Base-by-base conservation (phyloP, 441 rosid genomes). In the Jatropha podagrica region DNA sequence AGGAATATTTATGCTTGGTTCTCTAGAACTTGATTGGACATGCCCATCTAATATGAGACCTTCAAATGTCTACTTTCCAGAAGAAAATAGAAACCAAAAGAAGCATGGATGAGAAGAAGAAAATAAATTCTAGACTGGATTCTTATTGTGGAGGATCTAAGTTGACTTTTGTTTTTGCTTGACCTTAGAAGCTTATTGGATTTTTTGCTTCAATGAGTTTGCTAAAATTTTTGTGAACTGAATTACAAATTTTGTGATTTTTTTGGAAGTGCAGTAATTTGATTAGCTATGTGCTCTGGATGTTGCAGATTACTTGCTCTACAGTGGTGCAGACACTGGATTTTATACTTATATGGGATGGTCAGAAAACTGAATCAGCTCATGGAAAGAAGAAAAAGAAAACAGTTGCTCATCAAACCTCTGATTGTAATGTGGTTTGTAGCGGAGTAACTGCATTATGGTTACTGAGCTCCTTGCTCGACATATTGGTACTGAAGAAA, bases 401-500 rank as follows among this genome's bases (percentile, higher is more conserved):
- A 82, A 69, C 84, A 46, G 68, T 64, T 71, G 76, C 79, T 41
- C 73, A 74, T 75, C 71, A 70, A 77, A 80, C 65, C 64, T 37
- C 74, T 65, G 78, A 76, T 71, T 74, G 63, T 56, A 81, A 76
- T 64, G 68, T 77, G 69, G 71, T 81, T 82, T 71, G 70, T 73
- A 82, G 77, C 63, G 88, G 94, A 75, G 91, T 84, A 77, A 82
- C 81, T 70, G 76, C 85, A 48, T 77, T 90, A 23, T 64, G 69
- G 74, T 92, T 86, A 58, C 83, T 97, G 74, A 80, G 91, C 78
- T 91, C 97, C 63, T 85, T 97, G 76, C 95, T 97, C 74, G 97
- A 97, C 78, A 79, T 93, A 81, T 83, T 95, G 82, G 83, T 92
- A 15, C 78, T 92, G 77, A 95, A 95, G 88, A 95, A 95, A 80